Percentiles rank a stretch among this genome's conserved stretches.
Evolutionary conservation across 1,284 basidiomycete genomes (phyloP).

Genomic region (Leccinum fallax): DNA sequence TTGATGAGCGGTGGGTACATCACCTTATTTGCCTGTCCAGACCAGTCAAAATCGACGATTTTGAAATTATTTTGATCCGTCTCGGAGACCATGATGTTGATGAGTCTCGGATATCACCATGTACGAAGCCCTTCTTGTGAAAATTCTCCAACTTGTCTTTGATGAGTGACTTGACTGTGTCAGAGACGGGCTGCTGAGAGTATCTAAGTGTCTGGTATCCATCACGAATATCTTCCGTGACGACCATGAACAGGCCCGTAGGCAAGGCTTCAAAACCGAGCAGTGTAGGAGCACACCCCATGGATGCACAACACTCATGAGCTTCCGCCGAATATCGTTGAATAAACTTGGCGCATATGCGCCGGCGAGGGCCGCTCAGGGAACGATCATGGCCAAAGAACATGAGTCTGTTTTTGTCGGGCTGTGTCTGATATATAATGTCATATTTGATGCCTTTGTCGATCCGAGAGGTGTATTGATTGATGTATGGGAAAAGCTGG

Average conservation of each 20-base stretch:
- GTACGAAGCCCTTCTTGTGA: not conserved
- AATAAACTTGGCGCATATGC: not conserved
- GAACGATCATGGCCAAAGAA: not conserved
- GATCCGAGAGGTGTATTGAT: not conserved
- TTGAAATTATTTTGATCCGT: not conserved
- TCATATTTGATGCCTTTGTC: not conserved
- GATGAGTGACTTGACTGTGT: not conserved
- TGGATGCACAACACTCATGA: not conserved
- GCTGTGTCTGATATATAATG: not conserved
- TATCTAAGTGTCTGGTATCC: not conserved
- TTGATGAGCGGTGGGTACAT: not conserved
- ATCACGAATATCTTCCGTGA: not conserved
- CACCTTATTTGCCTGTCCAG: not conserved
- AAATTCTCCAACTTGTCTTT: not conserved
- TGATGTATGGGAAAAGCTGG: not conserved
- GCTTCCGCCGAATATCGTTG: not conserved
- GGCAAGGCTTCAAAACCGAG: not conserved
- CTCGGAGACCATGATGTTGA: not conserved
- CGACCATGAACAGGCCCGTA: not conserved
- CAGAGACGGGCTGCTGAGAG: rapidly evolving
- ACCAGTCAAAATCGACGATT: not conserved
- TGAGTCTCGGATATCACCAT: not conserved
- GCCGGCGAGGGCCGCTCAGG: not conserved
- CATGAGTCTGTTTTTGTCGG: not conserved
- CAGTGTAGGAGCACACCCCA: not conserved